Conservation (phyloP, 1,284 basidiomycete species). For the Microbotryum silenes-acaulis region DNA sequence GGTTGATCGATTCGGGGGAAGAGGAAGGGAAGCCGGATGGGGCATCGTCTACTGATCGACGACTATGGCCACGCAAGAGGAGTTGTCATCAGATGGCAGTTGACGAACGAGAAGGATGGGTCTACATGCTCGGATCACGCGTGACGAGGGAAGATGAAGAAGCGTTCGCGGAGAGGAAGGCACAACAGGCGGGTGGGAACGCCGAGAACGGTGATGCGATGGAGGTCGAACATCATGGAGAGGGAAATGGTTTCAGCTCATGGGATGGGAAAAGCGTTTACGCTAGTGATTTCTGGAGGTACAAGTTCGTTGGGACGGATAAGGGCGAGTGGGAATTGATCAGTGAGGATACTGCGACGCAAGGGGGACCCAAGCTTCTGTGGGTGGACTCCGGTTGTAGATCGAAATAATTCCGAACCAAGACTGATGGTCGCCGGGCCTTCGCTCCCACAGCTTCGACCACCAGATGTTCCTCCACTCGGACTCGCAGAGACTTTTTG, state of each 20-base stretch:
- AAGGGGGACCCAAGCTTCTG: slow-evolving; percentile 40
- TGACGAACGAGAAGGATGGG: slow-evolving; percentile 39
- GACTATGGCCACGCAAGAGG: slow-evolving; percentile 33
- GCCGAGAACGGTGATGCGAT: slow-evolving; percentile 1
- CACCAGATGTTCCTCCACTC: slow-evolving; percentile 39
- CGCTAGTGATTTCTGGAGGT: slow-evolving; percentile 39
- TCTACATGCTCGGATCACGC: slow-evolving; percentile 39
- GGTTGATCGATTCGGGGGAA: neutral
- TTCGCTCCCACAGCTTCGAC: slow-evolving; percentile 30
- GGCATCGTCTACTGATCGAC: too few relatives aligned
- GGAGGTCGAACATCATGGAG: slow-evolving; percentile 3
- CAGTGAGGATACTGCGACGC: slow-evolving; percentile 36
- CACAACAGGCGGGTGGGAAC: neutral
- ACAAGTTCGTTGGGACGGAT: slow-evolving; percentile 35
- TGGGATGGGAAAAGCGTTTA: slow-evolving; percentile 4
- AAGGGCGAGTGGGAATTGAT: slow-evolving; percentile 39
- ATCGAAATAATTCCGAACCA: neutral
- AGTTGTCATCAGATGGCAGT: slow-evolving; percentile 41
- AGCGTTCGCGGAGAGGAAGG: slow-evolving; percentile 5
- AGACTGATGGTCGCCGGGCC: neutral
- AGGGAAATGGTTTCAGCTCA: neutral
- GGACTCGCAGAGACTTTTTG: slow-evolving; percentile 36
- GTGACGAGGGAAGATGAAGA: neutral
- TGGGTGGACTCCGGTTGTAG: slow-evolving; percentile 19
- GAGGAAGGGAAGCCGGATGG: neutral